Conservation (phyloP, 192 early-diverging fungal species). For the Ambispora gerdemannii region DNA sequence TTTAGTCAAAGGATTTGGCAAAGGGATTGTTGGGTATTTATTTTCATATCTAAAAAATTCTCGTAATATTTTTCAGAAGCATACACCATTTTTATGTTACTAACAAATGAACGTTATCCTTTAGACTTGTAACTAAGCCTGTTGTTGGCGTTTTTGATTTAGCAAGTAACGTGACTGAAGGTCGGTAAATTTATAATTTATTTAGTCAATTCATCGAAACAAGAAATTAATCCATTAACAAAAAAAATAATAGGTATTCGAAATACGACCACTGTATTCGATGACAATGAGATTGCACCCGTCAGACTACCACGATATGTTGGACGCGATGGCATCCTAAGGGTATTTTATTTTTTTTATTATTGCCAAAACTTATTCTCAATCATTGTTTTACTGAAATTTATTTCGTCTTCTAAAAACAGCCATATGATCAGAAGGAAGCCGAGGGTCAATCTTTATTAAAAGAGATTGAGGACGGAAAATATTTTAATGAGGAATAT, state of each 20-base stretch:
- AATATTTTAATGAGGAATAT: slow-evolving; percentile 80
- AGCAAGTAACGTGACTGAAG: slow-evolving; percentile 89
- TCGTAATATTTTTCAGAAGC: background rate
- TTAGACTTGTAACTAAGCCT: slow-evolving; percentile 87
- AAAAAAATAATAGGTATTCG: slow-evolving; percentile 60
- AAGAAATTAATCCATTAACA: background rate
- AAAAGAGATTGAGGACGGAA: slow-evolving; percentile 72
- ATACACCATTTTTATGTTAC: background rate
- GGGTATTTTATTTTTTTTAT: slow-evolving; percentile 40
- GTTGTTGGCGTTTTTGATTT: slow-evolving; percentile 94
- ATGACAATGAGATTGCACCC: slow-evolving; percentile 78
- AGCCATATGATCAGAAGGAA: slow-evolving; percentile 69
- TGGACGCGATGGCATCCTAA: slow-evolving; percentile 80
- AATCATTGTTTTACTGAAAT: slow-evolving; percentile 9
- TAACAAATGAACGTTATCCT: background rate
- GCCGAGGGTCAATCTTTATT: slow-evolving; percentile 86
- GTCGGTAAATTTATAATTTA: too few species aligned
- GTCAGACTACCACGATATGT: slow-evolving; percentile 83
- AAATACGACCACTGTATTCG: slow-evolving; percentile 90
- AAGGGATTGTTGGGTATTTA: slow-evolving; percentile 83
- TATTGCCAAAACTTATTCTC: background rate
- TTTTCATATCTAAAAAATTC: background rate
- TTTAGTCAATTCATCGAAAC: too few species aligned
- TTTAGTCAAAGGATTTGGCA: slow-evolving; percentile 93
- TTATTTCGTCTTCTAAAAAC: background rate